Percentiles rank a stretch among this genome's conserved stretches.
Evolutionary conservation across 2,329 filamentous ascomycete species (phyloP).

Genomic region (Epichloe sylvatica): DNA sequence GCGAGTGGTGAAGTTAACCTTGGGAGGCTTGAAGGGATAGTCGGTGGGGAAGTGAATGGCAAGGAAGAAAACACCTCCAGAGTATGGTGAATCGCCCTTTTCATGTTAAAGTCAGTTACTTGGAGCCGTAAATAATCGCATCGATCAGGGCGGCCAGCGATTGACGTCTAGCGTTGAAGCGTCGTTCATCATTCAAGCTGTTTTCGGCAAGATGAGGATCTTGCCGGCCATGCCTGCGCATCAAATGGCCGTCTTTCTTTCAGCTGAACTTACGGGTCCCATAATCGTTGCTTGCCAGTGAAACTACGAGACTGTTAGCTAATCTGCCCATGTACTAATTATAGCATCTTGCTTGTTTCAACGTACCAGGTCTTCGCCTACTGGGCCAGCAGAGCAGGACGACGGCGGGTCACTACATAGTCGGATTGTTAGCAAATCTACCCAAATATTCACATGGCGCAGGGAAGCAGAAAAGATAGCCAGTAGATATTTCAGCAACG

Average conservation of each 20-base stretch:
- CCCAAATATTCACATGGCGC: neutral
- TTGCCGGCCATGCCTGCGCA: neutral
- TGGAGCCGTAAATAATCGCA: neutral
- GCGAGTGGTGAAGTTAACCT: slow-evolving; percentile 99
- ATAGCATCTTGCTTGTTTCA: neutral
- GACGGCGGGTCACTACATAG: slow-evolving; percentile 79
- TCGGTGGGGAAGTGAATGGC: slow-evolving; percentile 98
- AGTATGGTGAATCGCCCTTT: slow-evolving; percentile 91
- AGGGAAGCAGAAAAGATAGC: neutral
- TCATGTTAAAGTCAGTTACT: slow-evolving; percentile 14
- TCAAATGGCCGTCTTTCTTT: neutral
- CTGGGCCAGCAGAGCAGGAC: slow-evolving; percentile 92
- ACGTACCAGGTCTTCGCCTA: slow-evolving; percentile 95
- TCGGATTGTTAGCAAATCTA: slow-evolving; percentile 10
- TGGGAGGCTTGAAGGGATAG: slow-evolving; percentile 99
- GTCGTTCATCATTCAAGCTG: neutral
- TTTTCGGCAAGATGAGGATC: neutral
- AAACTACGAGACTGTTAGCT: slow-evolving; percentile 48
- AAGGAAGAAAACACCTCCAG: slow-evolving; percentile 98
- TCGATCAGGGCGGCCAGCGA: neutral
- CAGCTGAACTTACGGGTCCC: slow-evolving; percentile 66
- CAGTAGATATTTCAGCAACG: neutral
- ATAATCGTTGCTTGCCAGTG: slow-evolving; percentile 99
- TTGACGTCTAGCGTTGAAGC: neutral
- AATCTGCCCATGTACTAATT: neutral